Evolutionary conservation across 2,329 filamentous ascomycete genomes (phyloP), one percentile per base, ranked within the genome.

Genomic region (Phymatotrichopsis omnivora): DNA sequence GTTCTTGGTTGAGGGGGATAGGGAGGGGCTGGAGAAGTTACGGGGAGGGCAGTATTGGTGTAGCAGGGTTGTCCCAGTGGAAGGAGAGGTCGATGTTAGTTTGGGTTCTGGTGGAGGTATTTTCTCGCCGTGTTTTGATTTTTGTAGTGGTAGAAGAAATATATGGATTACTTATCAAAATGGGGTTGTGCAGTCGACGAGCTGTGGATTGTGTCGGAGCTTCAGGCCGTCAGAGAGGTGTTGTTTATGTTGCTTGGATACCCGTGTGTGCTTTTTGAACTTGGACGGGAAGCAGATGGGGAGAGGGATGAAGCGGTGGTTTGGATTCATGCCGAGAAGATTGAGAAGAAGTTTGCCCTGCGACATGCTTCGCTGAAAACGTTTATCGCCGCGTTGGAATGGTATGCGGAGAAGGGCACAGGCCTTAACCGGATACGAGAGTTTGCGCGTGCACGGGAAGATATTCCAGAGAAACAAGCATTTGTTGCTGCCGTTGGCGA

Each of bases 231-330:
- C 20, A 76, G 85, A 36, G 86, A 96, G 59, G 74, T 77, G 0
- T 67, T 95, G 0, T 89, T 85, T 57, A 93, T 95, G 84, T 71
- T 96, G 0, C 75, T 77, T 42, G 87, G 87, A 1, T 66, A 91
- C 3, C 73, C 78, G 5, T 89, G 82, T 2, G 80, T 77, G 2
- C 60, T 94, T 1, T 94, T 87, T 57, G 45, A 55, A 7, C 52
- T 58, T n/a, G 41, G 49, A 7, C n/a, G 16, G 16, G 43, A 39
- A 27, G 24, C 11, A 4, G n/a, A n/a, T n/a, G 14, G 23, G 4
- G 24, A 19, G 3, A 11, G 27, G 16, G 50, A 51, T 16, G n/a
- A 33, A 23, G 28, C 22, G 10, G 23, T 42, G 12, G 41, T 55
- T 5, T 43, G 45, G 24, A 33, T 50, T 17, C 49, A 54, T 22